Evolutionary conservation across 768 basidiomycete genomes (phyloP).

Genomic region (Lactarius pseudohatsudake): DNA sequence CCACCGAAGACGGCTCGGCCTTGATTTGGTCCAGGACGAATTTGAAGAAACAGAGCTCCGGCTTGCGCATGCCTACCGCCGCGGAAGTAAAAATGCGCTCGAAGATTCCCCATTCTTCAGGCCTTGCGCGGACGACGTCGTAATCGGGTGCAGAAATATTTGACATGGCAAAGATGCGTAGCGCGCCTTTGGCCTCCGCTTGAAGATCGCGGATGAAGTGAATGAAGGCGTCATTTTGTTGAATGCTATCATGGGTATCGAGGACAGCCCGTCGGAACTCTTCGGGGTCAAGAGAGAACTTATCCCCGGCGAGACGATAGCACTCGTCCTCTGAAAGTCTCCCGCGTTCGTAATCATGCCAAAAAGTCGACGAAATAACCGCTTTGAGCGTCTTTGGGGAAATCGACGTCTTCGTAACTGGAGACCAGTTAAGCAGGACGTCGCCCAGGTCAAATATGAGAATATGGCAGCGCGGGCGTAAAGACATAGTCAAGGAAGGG

Average conservation of each 20-base stretch:
- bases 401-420: conserved; percentile 44
- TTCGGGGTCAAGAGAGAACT: conserved; percentile 40
- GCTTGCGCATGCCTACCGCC: conserved; percentile 53
- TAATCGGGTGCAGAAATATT: conserved; percentile 59
- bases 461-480: conserved; percentile 29
- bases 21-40: conserved; percentile 47
- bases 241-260: conserved; percentile 49
- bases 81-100: conserved; percentile 54
- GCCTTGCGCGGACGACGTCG: conserved; percentile 44
- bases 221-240: conserved; percentile 46
- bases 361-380: conserved; percentile 47
- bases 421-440: conserved; percentile 54
- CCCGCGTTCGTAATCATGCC: conserved; percentile 55
- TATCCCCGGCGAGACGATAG: conserved; percentile 42
- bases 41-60: conserved; percentile 52
- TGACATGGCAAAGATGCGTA: conserved; percentile 55
- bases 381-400: conserved; percentile 42
- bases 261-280: conserved; percentile 48
- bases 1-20: conserved; percentile 45
- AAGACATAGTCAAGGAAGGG: conserved; percentile 5
- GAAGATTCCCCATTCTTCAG: conserved; percentile 50
- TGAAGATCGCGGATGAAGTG: conserved; percentile 49
- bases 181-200: conserved; percentile 35
- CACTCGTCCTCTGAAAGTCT: conserved; percentile 45
- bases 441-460: conserved; percentile 58